These are phyloP conservation scores for Fusarium papillatum DNA, from an alignment of 2,329 filamentous ascomycete genomes.

Conservation along the genomic window DNA sequence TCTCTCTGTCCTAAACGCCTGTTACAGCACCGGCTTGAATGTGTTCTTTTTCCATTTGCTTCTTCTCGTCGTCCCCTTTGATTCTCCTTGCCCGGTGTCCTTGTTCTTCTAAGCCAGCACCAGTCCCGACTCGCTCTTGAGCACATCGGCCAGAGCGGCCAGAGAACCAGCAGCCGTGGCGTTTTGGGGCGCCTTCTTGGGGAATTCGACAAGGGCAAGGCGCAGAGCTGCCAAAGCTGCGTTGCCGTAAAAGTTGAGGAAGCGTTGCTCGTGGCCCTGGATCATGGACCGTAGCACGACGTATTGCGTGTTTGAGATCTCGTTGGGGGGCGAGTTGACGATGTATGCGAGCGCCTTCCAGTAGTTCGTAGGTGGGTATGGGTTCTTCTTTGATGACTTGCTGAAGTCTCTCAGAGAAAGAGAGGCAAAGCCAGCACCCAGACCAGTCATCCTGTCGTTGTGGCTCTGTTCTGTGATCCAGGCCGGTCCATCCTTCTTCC, in stretches of 20 bases:
- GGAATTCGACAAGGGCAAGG: conserved; percentile 81
- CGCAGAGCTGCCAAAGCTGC: conserved; percentile 80
- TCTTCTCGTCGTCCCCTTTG: not conserved
- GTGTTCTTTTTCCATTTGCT: conserved; percentile 5
- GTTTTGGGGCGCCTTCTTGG: conserved; percentile 63
- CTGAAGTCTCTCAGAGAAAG: conserved; percentile 87
- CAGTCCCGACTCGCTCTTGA: conserved; percentile 65
- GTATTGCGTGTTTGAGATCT: conserved; percentile 81
- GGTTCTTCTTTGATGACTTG: conserved; percentile 76
- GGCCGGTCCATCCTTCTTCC: conserved; percentile 72
- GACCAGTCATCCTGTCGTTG: conserved; percentile 84
- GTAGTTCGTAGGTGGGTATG: conserved; percentile 83
- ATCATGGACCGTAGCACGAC: conserved; percentile 80
- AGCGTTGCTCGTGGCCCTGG: conserved; percentile 78
- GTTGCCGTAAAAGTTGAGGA: conserved; percentile 86
- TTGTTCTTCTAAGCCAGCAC: conserved; percentile 53
- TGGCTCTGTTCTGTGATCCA: conserved; percentile 81
- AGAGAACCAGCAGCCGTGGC: conserved; percentile 65
- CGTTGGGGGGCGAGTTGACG: conserved; percentile 77
- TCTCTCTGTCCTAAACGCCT: conserved; percentile 28
- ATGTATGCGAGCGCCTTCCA: conserved; percentile 86
- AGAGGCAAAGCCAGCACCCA: conserved; percentile 87
- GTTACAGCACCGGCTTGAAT: conserved; percentile 14
- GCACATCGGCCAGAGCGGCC: conserved; percentile 65
- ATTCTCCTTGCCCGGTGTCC: not conserved